Evolutionary conservation across 306 rosid genomes (phyloP), one percentile per base, ranked within the genome.

Genomic region (Datisca glomerata): DNA sequence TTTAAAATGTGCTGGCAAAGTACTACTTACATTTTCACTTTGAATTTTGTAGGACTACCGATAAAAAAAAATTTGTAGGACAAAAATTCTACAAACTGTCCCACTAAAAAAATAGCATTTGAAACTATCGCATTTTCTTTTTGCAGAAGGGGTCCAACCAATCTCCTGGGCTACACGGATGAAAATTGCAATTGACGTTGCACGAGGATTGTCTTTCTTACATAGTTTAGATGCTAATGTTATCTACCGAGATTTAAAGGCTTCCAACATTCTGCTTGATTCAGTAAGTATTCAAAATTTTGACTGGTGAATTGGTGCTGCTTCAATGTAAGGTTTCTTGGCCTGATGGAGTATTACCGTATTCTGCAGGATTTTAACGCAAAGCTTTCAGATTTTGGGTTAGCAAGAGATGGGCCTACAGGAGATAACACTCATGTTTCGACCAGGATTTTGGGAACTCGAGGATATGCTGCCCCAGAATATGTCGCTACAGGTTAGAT

Each of bases 401-500:
- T 89, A 59, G 97, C 97, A 54, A 89, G 94, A 55, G 97, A 89
- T 54, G 94, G 94, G n/a, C 94, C 94, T 7, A 89, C 93, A 1
- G 94, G 97, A 41, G 97, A 89, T 35, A 83, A 83, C 43, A 83
- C 97, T 64, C 97, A 89, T 31, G 97, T 89, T 34, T 89, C 97
- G 7, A 89, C 97, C 50, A 51, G 94, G 72, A 59, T 89, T 21
- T 67, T 89, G 31, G 94, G 94, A 65, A 83, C 97, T 21, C 78
- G 67, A 51, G 97, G 97, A 49, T 89, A 89, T 38, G 97, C 97
- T 28, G 97, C 97, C 12, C 97, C 97, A 8, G 97, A 89, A 58
- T 89, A 89, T 53, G 80, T 83, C 40, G 93, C 94, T 21, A 83
- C 97, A 64, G 97, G 97, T 87, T 46, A 33, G 55, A 10, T 24